phyloP scores from a whole-genome alignment of 257 asterid genomes.

The Lantana camara region DNA sequence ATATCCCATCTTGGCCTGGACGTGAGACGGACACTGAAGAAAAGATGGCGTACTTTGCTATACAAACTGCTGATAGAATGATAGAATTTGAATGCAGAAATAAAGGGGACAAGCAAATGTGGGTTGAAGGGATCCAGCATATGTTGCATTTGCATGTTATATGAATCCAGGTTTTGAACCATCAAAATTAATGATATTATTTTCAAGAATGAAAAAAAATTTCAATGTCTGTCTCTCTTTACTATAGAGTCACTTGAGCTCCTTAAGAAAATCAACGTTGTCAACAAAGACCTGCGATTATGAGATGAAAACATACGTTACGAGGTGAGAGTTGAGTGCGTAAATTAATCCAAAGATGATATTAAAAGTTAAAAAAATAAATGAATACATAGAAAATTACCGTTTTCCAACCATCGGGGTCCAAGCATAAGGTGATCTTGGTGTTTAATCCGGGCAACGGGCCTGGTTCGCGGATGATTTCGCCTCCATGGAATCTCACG shows the following conservation, averaged over 20 bases:
- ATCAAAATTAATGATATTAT: conserved; percentile 7
- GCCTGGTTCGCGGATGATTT: conserved; percentile 68
- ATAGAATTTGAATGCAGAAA: conserved; percentile 79
- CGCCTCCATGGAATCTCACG: conserved; percentile 57
- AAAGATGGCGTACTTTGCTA: conserved; percentile 70
- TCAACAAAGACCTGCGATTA: conserved; percentile 54
- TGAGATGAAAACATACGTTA: conserved; percentile 12
- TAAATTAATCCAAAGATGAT: too few relatives aligned
- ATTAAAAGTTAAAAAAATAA: not conserved
- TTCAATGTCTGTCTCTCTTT: conserved; percentile 12
- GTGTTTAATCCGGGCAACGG: conserved; percentile 69
- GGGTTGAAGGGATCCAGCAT: conserved; percentile 81
- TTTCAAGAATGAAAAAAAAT: not conserved
- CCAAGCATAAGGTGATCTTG: conserved; percentile 66
- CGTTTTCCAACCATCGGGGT: conserved; percentile 84
- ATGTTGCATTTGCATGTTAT: conserved; percentile 59
- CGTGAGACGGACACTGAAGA: conserved; percentile 55
- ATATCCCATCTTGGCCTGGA: conserved; percentile 74
- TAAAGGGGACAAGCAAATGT: conserved; percentile 66
- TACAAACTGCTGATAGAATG: conserved; percentile 74
- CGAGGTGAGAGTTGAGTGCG: too few relatives aligned
- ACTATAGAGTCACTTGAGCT: conserved; percentile 36
- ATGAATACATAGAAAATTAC: conserved; percentile 27
- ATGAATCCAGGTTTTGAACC: conserved; percentile 26
- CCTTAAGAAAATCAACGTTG: conserved; percentile 52